Base-by-base conservation (phyloP, 1,284 basidiomycete species). In the Tetrapyrgos nigripes region DNA sequence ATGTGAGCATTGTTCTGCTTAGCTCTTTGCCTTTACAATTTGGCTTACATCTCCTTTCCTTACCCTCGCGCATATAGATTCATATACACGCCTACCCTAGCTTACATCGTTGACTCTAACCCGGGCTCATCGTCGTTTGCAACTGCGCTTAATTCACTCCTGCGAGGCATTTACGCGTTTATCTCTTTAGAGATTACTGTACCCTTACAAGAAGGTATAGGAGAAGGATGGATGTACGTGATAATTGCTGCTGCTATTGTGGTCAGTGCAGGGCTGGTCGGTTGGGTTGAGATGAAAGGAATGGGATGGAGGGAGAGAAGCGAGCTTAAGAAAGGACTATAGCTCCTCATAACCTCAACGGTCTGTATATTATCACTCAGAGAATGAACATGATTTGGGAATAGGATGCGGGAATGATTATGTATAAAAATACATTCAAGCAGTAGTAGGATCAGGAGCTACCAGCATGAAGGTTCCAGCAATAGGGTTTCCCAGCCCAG, bases 101-200 rank as follows among this genome's bases (percentile, higher is more conserved):
- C 90, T 0, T 93, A 92, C 66, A 79, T 92, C 50, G 88, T 92
- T 6, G 92, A 94, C 67, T 85, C 90, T 3, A 94, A 93, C 67
- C 75, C 78, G 3, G 92, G 93, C 5, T 82, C 89, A 19, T 89
- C 89, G 0, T 84, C 87, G 1, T 84, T 83, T 17, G 90, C 89
- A 2, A 84, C 91, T 3, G 88, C 91, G 0, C 74, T 80, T n/a
- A 94, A 94, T 69, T 89, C 88, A 59, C 80, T 76, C 23, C 89
- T 89, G 71, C 82, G 92, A 40, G 91, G 92, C 1, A 49, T 86
- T 1, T 77, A 82, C 3, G 93, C 89, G 13, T 89, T 93, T 62
- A 74, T 90, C 11, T 87, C 87, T 4, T 83, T 84, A 2, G 91
- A 94, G 68, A 72, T 88, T 17, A 86, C 86, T 1, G 84, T 87